phyloP scores from a whole-genome alignment of 1,139 yeast species.

The Candida labiduridarum region DNA sequence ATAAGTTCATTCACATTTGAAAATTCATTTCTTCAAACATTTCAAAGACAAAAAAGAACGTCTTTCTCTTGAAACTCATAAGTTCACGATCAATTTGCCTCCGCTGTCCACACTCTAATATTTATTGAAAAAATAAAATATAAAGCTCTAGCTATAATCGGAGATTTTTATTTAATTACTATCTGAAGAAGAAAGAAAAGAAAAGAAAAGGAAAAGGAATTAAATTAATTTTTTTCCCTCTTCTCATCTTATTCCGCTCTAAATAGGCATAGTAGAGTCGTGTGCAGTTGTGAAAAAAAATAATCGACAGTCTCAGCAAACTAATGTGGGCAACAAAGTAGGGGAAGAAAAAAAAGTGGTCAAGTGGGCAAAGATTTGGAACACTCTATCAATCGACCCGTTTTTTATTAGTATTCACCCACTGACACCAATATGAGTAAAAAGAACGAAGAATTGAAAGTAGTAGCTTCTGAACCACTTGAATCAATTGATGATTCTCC shows the following conservation, averaged over 20 bases:
- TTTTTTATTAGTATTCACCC: neutral
- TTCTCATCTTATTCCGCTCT: neutral
- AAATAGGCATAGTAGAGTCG: slow-evolving; percentile 4
- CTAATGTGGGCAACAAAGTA: neutral
- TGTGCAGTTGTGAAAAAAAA: neutral
- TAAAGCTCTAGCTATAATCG: slow-evolving; percentile 62
- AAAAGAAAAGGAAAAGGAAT: slow-evolving; percentile 12
- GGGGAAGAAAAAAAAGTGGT: neutral
- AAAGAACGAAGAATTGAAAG: slow-evolving; percentile 29
- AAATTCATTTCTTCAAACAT: neutral
- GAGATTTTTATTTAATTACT: slow-evolving; percentile 37
- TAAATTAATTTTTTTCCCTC: slow-evolving; percentile 8
- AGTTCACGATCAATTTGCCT: slow-evolving; percentile 39
- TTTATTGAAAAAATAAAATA: slow-evolving; percentile 37
- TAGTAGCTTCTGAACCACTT: slow-evolving; percentile 40
- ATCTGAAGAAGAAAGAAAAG: slow-evolving; percentile 21
- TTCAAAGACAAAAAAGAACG: neutral
- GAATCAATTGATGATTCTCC: slow-evolving; percentile 21
- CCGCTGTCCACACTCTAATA: slow-evolving; percentile 73
- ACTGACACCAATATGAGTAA: slow-evolving; percentile 15
- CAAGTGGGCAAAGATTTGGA: neutral
- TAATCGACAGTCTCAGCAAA: neutral
- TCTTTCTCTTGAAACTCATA: neutral
- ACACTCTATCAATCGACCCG: neutral
- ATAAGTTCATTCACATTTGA: slow-evolving; percentile 1